Conservation (phyloP, 305 asterid genomes). For the Ilex paraguariensis region DNA sequence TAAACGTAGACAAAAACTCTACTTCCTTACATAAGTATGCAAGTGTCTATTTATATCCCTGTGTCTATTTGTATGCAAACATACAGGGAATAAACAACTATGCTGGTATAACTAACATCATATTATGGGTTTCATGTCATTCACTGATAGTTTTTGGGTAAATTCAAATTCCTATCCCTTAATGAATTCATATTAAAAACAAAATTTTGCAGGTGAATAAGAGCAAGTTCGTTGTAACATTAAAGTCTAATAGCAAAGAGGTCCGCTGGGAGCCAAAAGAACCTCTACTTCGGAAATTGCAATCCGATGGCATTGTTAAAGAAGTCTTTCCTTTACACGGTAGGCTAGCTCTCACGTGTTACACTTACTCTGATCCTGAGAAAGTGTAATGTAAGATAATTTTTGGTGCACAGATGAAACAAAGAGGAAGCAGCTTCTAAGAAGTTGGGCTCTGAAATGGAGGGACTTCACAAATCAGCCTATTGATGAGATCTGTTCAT, state of each 20-base stretch:
- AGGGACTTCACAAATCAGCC: constrained; percentile 82
- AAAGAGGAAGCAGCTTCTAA: constrained; percentile 72
- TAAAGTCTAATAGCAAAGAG: constrained; percentile 39
- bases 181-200: constrained; percentile 14
- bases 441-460: constrained; percentile 98
- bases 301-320: constrained; percentile 54
- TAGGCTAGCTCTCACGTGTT: constrained; percentile 23
- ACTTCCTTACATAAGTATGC: too few species aligned
- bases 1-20: too few species aligned
- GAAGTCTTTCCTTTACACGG: constrained; percentile 94
- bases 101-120: too few species aligned
- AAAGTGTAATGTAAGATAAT: constrained; percentile 9
- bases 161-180: too few species aligned
- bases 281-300: constrained; percentile 54
- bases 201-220: constrained; percentile 53
- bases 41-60: too few species aligned
- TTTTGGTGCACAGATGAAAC: constrained; percentile 54
- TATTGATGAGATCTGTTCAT: constrained; percentile 77
- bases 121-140: too few species aligned
- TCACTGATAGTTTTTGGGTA: too few species aligned
- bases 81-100: too few species aligned
- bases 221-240: constrained; percentile 26
- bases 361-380: constrained; percentile 12
- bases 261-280: constrained; percentile 65
- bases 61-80: too few species aligned